phyloP scores from a whole-genome alignment of 345 rosid species.

The Syzygium aromaticum region DNA sequence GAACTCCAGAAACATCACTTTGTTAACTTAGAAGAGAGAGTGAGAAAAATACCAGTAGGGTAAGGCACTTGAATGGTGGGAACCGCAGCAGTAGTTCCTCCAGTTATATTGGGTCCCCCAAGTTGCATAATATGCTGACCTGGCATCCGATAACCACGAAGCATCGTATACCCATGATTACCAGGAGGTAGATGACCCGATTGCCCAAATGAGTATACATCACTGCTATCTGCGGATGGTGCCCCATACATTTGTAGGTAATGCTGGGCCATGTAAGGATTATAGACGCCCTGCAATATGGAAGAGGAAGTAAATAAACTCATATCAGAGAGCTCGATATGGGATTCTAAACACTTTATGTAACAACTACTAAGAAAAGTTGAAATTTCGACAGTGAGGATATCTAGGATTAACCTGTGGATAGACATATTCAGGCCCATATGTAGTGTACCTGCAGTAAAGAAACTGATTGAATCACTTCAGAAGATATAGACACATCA shows the following conservation, averaged over 20 bases:
- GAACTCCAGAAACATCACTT: not conserved
- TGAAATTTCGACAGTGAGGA: not conserved
- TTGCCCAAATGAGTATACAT: conserved; percentile 16
- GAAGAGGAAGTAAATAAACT: not conserved
- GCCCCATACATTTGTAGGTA: conserved; percentile 17
- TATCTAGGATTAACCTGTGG: conserved; percentile 17
- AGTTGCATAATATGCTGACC: conserved; percentile 16
- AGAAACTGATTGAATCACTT: conserved; percentile 2
- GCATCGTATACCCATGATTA: conserved; percentile 8
- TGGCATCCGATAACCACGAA: conserved; percentile 11
- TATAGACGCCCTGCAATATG: conserved; percentile 14
- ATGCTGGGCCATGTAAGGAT: conserved; percentile 21
- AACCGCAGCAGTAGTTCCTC: conserved; percentile 11
- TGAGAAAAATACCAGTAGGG: conserved; percentile 11
- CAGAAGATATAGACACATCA: not conserved
- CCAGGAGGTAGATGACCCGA: conserved; percentile 13
- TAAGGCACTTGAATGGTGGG: conserved; percentile 20
- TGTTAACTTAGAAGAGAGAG: not conserved
- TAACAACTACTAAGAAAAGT: not conserved
- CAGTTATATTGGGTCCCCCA: conserved; percentile 13
- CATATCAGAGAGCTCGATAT: not conserved
- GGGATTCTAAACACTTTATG: not conserved
- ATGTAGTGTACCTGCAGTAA: conserved; percentile 21
- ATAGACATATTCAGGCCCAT: conserved; percentile 19
- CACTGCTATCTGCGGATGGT: conserved; percentile 11